These are phyloP conservation scores for Linum tenue DNA, from an alignment of 345 rosid genomes.

Conservation along the genomic window DNA sequence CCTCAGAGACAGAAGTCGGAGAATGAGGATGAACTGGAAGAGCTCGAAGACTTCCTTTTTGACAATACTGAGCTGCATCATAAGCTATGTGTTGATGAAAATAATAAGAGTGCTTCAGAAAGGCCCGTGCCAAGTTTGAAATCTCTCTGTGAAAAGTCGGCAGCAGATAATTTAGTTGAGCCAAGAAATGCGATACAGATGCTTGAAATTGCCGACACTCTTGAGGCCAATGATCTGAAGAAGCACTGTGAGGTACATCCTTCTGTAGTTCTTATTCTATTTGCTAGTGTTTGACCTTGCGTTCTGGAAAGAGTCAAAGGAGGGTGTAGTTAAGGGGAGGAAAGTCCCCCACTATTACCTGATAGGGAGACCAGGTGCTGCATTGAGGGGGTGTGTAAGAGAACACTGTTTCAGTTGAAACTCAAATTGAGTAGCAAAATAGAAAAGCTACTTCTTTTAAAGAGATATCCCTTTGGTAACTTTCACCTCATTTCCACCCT, in stretches of 20 bases:
- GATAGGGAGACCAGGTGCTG: too few species aligned
- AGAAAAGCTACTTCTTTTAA: too few species aligned
- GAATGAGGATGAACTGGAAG: slow-evolving; percentile 32
- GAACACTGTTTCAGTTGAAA: too few species aligned
- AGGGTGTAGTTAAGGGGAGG: too few species aligned
- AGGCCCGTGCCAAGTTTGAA: slow-evolving; percentile 58
- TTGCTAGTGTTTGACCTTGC: not conserved
- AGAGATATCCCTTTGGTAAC: too few species aligned
- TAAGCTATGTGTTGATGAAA: slow-evolving; percentile 15
- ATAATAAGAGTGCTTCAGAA: slow-evolving; percentile 28
- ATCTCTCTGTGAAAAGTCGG: slow-evolving; percentile 77
- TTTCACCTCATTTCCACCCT: too few species aligned
- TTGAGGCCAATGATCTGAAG: slow-evolving; percentile 70
- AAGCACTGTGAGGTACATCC: slow-evolving; percentile 81
- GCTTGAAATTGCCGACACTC: slow-evolving; percentile 94
- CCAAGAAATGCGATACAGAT: slow-evolving; percentile 79
- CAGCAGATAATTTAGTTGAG: slow-evolving; percentile 86
- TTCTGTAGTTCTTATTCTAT: not conserved
- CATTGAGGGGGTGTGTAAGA: too few species aligned
- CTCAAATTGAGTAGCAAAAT: too few species aligned
- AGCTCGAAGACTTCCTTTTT: slow-evolving; percentile 53
- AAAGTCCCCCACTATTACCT: too few species aligned
- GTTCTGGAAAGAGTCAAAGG: too few species aligned
- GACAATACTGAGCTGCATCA: slow-evolving; percentile 34
- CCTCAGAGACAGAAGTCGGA: slow-evolving; percentile 27